Percentiles rank a stretch among this genome's conserved stretches.
Conservation (phyloP, 371 early-diverging fungal genomes). For the Coemansia sp. region DNA sequence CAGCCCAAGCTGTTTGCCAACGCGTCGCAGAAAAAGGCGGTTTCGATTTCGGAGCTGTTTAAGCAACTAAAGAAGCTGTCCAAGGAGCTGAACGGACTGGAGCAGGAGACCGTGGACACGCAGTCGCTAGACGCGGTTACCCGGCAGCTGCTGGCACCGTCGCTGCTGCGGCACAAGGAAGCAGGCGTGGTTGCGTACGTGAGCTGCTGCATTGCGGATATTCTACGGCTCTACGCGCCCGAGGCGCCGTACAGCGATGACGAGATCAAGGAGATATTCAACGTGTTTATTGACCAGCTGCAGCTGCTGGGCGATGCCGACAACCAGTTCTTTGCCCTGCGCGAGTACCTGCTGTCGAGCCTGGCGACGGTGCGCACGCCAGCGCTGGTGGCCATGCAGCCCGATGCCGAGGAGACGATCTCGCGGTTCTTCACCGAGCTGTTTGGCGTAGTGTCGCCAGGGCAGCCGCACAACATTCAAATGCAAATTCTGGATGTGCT, state of each 20-base stretch:
- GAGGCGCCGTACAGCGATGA: constrained; percentile 80
- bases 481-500: constrained; percentile 81
- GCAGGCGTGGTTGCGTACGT: constrained; percentile 72
- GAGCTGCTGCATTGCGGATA: constrained; percentile 89
- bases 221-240: constrained; percentile 89
- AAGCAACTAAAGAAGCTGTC: constrained; percentile 68
- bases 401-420: constrained; percentile 68
- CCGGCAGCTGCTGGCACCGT: constrained; percentile 65
- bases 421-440: constrained; percentile 62
- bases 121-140: constrained; percentile 66
- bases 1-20: constrained; percentile 49
- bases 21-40: constrained; percentile 48
- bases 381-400: constrained; percentile 71
- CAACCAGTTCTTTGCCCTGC: constrained; percentile 64
- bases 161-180: constrained; percentile 75
- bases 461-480: constrained; percentile 73
- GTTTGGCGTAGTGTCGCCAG: constrained; percentile 64
- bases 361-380: constrained; percentile 83
- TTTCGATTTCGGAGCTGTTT: constrained; percentile 52
- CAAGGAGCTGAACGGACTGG: constrained; percentile 62
- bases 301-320: constrained; percentile 59
- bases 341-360: constrained; percentile 84
- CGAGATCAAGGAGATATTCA: constrained; percentile 81
- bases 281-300: constrained; percentile 75
- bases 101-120: constrained; percentile 68